Base-by-base conservation (phyloP, 306 rosid genomes). In the Morella rubra region DNA sequence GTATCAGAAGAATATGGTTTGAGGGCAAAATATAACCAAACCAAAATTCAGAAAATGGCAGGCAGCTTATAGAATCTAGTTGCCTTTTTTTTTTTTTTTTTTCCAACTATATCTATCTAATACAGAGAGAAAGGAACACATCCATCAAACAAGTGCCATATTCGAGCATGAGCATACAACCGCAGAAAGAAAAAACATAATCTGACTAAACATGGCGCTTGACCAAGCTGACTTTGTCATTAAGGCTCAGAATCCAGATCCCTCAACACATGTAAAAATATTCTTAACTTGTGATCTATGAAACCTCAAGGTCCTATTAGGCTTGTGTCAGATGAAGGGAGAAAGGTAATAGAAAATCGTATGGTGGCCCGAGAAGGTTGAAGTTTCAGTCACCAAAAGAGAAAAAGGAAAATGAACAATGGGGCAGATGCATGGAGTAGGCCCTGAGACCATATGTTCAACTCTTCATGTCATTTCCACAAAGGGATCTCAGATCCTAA, bases 1-100 rank as follows among this genome's bases (percentile, higher is more conserved):
- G 69, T 71, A 60, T 64, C 64, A 77, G 16, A 46, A 71, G 55
- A 41, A 32, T 58, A 58, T 16, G 44, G 53, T 45, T 66, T 60
- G 20, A n/a, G 37, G 73, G 73, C 41, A 61, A 69, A 71, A 47
- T 20, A 53, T 37, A 10, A 58, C 49, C 19, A 49, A 53, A 6
- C 20, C 20, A 37, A 62, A 37, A 62, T 62, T 62, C 60, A 40
- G 14, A 13, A 62, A 41, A 62, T 32, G 69, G 42, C 27, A 62
- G 69, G 44, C 20, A 37, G 45, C 69, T 62, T 62, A 44, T n/a
- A 4, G 65, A 62, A 62, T 62, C 69, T 15, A 15, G 6, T 62
- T 62, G 22, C 69, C 14, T 37, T n/a, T 62, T 19, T 10, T 58
- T 11, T 61, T 1, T 0, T 54, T 54, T 14, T 18, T 8, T 5